Base-by-base conservation (phyloP, 805 yeast genomes). In the Candida saitoana region DNA sequence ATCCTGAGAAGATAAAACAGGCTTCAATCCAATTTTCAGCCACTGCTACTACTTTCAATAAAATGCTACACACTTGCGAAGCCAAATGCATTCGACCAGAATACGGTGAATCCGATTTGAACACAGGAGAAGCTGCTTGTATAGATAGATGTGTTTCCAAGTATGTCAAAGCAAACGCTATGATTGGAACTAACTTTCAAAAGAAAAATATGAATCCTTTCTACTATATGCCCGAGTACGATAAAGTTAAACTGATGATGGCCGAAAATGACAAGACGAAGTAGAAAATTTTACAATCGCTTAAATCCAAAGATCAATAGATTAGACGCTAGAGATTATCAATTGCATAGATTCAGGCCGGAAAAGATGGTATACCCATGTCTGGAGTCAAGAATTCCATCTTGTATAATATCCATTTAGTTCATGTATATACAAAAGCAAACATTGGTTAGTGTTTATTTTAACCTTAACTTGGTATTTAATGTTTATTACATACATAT, bases 61-160 rank as follows among this genome's bases (percentile, higher is more conserved):
- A 76, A 34, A 71, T 90, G 49, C 67, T 85, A 27, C 61, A 67
- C 27, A 71, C 75, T 3, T 91, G 98, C 60, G 70, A 74, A 16
- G 54, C 62, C 44, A 93, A 93, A 62, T 93, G 99, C 63, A 74
- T 93, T 32, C 82, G 84, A n/a, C 77, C 72, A n/a, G 86, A 83
- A 49, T 90, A 85, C 63, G 87, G 87, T 12, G 98, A 91, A 53
- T 73, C 77, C 7, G 97, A 91, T 18, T 67, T 90, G 41, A 80
- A 79, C 49, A 88, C 89, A 54, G 97, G 96, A 29, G 97, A 90
- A 58, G 63, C 72, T 45, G 74, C 78, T 35, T 91, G 97, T 59
- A 66, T 87, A 8, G 96, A 89, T 60, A 70, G 97, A 46, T 90
- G 98, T 65, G 91, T 86, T 34, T 64, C 80, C 48, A 90, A 90